These are phyloP conservation scores for Tieghemostelium lacteum DNA, from an alignment of 78 protist genomes.

Conservation along the genomic window DNA sequence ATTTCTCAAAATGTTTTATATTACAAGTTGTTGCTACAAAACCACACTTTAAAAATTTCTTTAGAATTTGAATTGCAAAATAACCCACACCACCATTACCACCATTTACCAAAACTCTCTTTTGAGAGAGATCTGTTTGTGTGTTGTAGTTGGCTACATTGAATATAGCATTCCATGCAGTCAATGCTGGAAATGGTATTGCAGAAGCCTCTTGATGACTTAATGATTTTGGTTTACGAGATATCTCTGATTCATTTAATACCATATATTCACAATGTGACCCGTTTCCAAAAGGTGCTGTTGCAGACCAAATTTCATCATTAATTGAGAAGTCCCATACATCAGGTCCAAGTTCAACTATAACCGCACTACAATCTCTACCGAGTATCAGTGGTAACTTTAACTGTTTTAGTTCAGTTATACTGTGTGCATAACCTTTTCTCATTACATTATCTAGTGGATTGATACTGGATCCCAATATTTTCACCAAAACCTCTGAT, in stretches of 20 bases:
- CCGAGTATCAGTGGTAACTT: constrained; percentile 48
- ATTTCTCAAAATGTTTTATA: constrained; percentile 25
- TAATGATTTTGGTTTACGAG: constrained; percentile 15
- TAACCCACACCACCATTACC: constrained; percentile 67
- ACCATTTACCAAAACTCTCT: constrained; percentile 44
- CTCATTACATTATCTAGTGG: constrained; percentile 79
- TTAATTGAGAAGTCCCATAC: constrained; percentile 63
- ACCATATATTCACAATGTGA: constrained; percentile 40
- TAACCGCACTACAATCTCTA: constrained; percentile 60
- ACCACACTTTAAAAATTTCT: constrained; percentile 7
- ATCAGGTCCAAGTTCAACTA: constrained; percentile 15
- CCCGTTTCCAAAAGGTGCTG: constrained; percentile 67
- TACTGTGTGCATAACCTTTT: constrained; percentile 64
- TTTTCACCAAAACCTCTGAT: constrained; percentile 45
- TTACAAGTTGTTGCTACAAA: constrained; percentile 26
- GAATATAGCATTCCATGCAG: constrained; percentile 67
- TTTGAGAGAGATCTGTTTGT: neutral
- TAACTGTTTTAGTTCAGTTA: constrained; percentile 4
- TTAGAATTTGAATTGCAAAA: constrained; percentile 18
- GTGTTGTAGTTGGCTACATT: neutral
- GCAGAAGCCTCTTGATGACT: constrained; percentile 23
- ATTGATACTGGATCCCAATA: constrained; percentile 22
- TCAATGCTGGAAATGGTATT: constrained; percentile 54
- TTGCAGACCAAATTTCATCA: constrained; percentile 45
- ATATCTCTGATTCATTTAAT: constrained; percentile 48